Base-by-base conservation (phyloP, 495 filamentous ascomycete genomes). In the Hamigera avellanea region DNA sequence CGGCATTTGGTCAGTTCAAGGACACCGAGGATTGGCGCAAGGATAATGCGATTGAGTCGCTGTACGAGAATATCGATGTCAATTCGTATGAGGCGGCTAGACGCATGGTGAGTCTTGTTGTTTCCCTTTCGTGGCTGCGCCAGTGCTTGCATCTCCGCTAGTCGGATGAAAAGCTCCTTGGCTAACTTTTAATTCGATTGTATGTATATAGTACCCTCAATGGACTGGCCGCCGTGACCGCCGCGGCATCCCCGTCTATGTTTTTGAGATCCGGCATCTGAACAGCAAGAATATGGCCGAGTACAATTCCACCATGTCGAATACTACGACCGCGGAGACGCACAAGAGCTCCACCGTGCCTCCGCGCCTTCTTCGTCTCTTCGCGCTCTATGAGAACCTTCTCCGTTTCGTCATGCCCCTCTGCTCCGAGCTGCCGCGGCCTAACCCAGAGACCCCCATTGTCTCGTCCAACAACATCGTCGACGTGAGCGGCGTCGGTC, bases 391-490 rank as follows among this genome's bases (percentile, higher is more conserved):
- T 59, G 87, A 95, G 60, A 86, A 86, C 48, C 62, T 93, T 13
- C 83, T 80, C n/a, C 69, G 78, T 43, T 95, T 93, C 58, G 78
- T 83, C 28, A 76, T 89, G 67, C 86, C 86, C 2, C 56, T 95
- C 16, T 86, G 80, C 53, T 80, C 84, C 10, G 67, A 77, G 28
- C 65, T 89, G 19, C 69, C 83, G 39, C 71, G 87, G 46, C 72
- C 78, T 2, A 66, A 86, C 53, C 67, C 77, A 10, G 69, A 77
- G 33, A 86, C 78, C 8, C 86, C 86, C 2, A 81, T 91, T 32
- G 82, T 83, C n/a, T 77, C 86, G 36, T 80, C 75, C 38, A 93
- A 80, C 45, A 93, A 91, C 56, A 89, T 94, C 36, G 85, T 93
- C 37, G 86, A 95, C 54, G 80, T 95, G 36, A 80, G 75, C 33